Evolutionary conservation across 495 filamentous ascomycete species (phyloP).

Genomic region (Neurospora discreta): DNA sequence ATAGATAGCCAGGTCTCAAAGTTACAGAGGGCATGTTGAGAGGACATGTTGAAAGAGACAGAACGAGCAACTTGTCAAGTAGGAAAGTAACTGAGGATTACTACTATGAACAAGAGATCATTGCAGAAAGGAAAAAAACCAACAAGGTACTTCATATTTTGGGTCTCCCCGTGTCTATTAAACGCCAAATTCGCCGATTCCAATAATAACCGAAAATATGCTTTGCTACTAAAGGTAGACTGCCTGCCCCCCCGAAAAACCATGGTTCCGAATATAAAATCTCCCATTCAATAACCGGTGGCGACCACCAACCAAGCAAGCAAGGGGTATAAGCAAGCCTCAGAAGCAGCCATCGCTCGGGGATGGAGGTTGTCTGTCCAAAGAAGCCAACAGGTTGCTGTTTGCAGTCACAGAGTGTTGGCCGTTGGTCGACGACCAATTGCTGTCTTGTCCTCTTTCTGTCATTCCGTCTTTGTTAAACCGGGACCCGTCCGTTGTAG

Average conservation of each 20-base stretch:
- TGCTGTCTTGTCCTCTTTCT: not conserved
- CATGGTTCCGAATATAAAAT: not conserved
- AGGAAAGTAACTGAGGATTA: not conserved
- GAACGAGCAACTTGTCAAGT: not conserved
- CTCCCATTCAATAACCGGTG: not conserved
- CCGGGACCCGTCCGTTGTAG: not conserved
- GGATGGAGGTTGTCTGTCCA: not conserved
- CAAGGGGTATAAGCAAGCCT: not conserved
- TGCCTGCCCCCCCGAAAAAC: not conserved
- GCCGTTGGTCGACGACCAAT: not conserved
- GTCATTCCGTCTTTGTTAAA: not conserved
- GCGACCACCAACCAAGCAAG: not conserved
- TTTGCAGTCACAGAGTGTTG: not conserved
- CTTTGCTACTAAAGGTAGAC: conserved; percentile 1
- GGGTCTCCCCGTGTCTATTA: conserved; percentile 8
- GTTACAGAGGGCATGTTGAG: too few relatives aligned
- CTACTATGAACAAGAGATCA: not conserved
- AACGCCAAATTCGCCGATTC: conserved; percentile 19
- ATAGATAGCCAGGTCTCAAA: too few relatives aligned
- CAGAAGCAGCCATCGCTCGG: not conserved
- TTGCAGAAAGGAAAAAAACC: not conserved
- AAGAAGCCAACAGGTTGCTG: not conserved
- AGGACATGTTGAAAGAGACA: too few relatives aligned
- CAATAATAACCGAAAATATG: conserved; percentile 4
- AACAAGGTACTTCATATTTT: conserved; percentile 1